Conservation (phyloP, 805 yeast species). For the Zygosaccharomyces lentus region DNA sequence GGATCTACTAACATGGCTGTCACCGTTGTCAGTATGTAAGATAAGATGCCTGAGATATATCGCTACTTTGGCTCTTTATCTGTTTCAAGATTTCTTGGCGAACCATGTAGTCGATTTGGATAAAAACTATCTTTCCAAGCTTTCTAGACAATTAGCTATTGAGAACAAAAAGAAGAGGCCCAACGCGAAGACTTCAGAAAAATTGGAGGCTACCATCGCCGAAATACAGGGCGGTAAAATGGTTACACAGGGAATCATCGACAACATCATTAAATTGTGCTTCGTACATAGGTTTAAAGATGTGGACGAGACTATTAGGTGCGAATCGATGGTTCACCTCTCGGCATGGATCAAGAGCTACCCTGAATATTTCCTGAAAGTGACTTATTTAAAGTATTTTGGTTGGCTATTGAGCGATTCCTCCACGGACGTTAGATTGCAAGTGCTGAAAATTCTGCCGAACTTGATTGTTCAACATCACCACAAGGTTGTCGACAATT, state of each 20-base stretch:
- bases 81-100: constrained; percentile 59
- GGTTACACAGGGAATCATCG: constrained; percentile 52
- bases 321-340: constrained; percentile 58
- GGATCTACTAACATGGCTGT: constrained; percentile 67
- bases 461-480: constrained; percentile 42
- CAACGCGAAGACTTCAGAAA: constrained; percentile 42
- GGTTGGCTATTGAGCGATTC: constrained; percentile 86
- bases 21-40: constrained; percentile 63
- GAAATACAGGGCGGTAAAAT: constrained; percentile 46
- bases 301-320: constrained; percentile 64
- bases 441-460: constrained; percentile 53
- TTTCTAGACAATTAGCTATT: constrained; percentile 36
- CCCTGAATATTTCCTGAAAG: constrained; percentile 69
- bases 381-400: constrained; percentile 65
- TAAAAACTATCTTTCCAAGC: constrained; percentile 36
- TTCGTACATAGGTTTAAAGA: constrained; percentile 80
- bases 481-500: constrained; percentile 40
- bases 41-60: constrained; percentile 67
- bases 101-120: constrained; percentile 40
- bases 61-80: constrained; percentile 55
- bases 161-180: constrained; percentile 38
- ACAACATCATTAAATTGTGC: constrained; percentile 61
- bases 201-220: constrained; percentile 42
- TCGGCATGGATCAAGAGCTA: constrained; percentile 67
- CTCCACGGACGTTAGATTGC: constrained; percentile 54